Percentiles rank a stretch among this genome's conserved stretches.
Conservation (phyloP, 225 moss, liverwort and hornwort species). For the Physcomitrium patens region DNA sequence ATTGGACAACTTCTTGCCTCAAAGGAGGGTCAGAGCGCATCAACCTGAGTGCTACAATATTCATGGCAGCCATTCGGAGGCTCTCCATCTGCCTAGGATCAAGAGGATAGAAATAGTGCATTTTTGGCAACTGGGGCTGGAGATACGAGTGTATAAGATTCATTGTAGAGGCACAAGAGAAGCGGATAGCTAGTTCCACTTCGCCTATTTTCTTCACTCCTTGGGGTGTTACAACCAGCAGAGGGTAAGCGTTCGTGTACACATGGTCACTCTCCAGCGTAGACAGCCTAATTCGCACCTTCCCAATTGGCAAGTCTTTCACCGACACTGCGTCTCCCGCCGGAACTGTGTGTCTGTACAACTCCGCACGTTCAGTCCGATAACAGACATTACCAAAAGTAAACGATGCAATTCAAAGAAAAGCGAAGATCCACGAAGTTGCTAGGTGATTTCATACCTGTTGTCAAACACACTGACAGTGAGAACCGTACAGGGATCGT, state of each 20-base stretch:
- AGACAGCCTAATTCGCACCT: constrained; percentile 84
- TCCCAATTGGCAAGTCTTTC: constrained; percentile 82
- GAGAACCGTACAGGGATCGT: constrained; percentile 91
- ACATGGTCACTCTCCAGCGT: constrained; percentile 89
- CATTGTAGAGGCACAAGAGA: constrained; percentile 67
- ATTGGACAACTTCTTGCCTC: constrained; percentile 84
- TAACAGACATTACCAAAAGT: accelerated
- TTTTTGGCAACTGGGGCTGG: constrained; percentile 75
- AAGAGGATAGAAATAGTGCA: constrained; percentile 89
- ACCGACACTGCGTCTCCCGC: constrained; percentile 42
- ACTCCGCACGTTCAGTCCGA: background rate
- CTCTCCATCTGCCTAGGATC: constrained; percentile 62
- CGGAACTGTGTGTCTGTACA: constrained; percentile 63
- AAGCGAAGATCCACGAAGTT: background rate
- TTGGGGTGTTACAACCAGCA: constrained; percentile 85
- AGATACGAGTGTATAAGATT: constrained; percentile 86
- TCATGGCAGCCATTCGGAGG: constrained; percentile 90
- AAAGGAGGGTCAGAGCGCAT: constrained; percentile 88
- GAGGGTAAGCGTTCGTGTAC: constrained; percentile 84
- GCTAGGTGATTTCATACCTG: constrained; percentile 42
- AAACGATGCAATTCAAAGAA: background rate
- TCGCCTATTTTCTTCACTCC: constrained; percentile 98
- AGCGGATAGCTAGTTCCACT: constrained; percentile 76
- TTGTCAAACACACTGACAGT: constrained; percentile 95
- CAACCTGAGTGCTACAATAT: constrained; percentile 80